Evolutionary conservation across 2,329 filamentous ascomycete genomes (phyloP).

Genomic region (Arthrobotrys pseudoclavata): DNA sequence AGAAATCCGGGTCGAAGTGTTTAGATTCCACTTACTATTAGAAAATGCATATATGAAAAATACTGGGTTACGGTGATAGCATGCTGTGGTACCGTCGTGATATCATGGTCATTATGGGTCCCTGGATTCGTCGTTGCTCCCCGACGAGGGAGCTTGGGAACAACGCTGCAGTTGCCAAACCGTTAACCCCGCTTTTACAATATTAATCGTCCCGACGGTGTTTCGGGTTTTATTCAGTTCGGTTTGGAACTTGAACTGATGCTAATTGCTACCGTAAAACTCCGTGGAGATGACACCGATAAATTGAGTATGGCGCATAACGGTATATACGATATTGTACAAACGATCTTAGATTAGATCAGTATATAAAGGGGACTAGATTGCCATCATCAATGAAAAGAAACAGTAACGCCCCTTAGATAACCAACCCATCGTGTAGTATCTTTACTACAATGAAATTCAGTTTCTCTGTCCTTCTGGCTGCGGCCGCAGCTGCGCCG

Average conservation of each 20-base stretch:
- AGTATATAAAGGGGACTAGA: background rate
- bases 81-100: background rate
- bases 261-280: background rate
- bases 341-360: too few relatives aligned
- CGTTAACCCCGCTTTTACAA: background rate
- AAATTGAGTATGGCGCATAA: too few relatives aligned
- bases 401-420: background rate
- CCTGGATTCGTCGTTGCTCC: background rate
- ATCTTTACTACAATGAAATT: conserved; percentile 49
- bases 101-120: background rate
- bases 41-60: background rate
- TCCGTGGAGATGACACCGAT: background rate
- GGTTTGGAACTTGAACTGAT: background rate
- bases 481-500: conserved; percentile 47
- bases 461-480: conserved; percentile 38
- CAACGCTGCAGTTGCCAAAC: background rate
- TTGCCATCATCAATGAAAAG: background rate
- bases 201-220: conserved; percentile 1
- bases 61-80: too few relatives aligned
- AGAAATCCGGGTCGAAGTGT: background rate
- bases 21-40: background rate
- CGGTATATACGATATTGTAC: too few relatives aligned
- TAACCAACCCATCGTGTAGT: background rate
- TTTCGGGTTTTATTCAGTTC: conserved; percentile 1
- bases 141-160: background rate